Percentiles rank a stretch among this genome's conserved stretches.
These are phyloP conservation scores for Irpex sp. DNA, from an alignment of 1,284 basidiomycete genomes.

Conservation along the genomic window DNA sequence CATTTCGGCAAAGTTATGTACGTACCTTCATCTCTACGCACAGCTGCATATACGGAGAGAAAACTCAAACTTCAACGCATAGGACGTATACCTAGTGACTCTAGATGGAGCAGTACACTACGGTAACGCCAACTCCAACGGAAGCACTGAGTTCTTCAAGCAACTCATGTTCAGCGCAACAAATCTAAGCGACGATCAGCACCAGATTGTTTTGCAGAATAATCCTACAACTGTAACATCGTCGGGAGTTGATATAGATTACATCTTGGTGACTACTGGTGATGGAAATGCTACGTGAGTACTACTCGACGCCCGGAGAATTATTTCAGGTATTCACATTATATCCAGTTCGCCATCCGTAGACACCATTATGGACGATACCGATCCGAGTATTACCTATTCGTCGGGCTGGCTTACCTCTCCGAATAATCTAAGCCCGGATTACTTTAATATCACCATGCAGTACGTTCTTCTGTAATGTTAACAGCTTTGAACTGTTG, in stretches of 20 bases:
- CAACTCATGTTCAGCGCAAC: not conserved
- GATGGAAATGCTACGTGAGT: not conserved
- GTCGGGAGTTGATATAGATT: too few relatives aligned
- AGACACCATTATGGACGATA: conserved; percentile 4
- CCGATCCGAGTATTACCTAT: conserved; percentile 1
- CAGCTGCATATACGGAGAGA: not conserved
- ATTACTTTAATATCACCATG: conserved; percentile 7
- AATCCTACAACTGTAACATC: too few relatives aligned
- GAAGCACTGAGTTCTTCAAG: not conserved
- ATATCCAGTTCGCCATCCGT: not conserved
- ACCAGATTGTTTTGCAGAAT: not conserved
- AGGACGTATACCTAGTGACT: not conserved
- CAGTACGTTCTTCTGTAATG: conserved; percentile 7
- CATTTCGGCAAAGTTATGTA: not conserved
- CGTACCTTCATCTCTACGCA: not conserved
- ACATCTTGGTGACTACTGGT: too few relatives aligned
- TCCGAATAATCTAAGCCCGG: not conserved
- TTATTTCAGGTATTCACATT: not conserved
- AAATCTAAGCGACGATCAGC: not conserved
- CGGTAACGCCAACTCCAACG: not conserved
- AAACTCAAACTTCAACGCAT: not conserved
- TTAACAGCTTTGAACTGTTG: not conserved
- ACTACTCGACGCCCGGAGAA: not conserved
- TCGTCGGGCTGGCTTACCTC: conserved; percentile 1
- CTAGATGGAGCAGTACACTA: not conserved